Evolutionary conservation across 352 stramenopile species (phyloP), one percentile per base, ranked within the genome.

Genomic region (Globisporangium viniferum): DNA sequence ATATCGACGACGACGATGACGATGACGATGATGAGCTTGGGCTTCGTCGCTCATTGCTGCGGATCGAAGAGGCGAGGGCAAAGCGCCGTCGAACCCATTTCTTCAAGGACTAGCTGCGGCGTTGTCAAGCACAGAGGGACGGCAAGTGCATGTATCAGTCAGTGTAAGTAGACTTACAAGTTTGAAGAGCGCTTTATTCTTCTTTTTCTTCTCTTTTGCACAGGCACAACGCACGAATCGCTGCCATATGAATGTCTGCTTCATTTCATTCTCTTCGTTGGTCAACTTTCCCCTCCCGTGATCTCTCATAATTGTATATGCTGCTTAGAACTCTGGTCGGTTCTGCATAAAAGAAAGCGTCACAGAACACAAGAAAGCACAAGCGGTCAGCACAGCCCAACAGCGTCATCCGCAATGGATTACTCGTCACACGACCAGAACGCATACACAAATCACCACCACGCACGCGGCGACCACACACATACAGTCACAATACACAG

Each of bases 1-100:
- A 73, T 12, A 64, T 59, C 18, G 58, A 71, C 48, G 69, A 69
- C 15, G 62, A 64, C 15, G 60, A 75, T 18, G 46, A 51, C 1
- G 36, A 44, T 39, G 31, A 46, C 39, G 65, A 64, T 20, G 60
- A 74, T 15, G 46, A 51, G 31, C 65, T 57, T 6, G 71, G 73
- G 7, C 72, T 91, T 27, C 59, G 62, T 8, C 59, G 72, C 12
- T 73, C 78, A 4, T 72, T 88, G 3, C 51, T 73, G 15, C 71
- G 70, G 14, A 84, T 91, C 33, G 64, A 88, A 70, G 64, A 68
- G 63, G 73, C 80, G 27, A 73, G 81, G 18, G 73, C 78, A 20
- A 89, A 88, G 63, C 79, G 79, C 60, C 76, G 69, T 54, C 76
- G 59, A 66, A 71, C 27, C 6, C 68, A 68, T 66, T 53, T 39